Evolutionary conservation across 352 stramenopile genomes (phyloP).

Genomic region (Phytophthora nicotianae): DNA sequence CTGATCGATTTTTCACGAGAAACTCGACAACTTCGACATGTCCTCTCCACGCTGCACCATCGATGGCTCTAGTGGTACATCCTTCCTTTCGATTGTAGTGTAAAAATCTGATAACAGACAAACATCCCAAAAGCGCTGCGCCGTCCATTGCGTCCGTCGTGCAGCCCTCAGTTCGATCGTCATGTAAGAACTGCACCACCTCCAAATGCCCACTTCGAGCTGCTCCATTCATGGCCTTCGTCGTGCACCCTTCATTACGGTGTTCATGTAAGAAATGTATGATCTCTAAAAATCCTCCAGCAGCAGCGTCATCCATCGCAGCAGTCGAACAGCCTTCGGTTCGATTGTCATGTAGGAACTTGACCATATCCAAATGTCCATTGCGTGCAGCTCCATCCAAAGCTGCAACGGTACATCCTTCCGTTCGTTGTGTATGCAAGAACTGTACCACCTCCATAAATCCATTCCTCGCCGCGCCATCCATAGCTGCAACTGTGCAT

Average conservation of each 20-base stretch:
- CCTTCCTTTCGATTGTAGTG: slow-evolving; percentile 37
- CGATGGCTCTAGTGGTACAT: slow-evolving; percentile 37
- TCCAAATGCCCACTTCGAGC: slow-evolving; percentile 35
- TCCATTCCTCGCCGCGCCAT: slow-evolving; percentile 39
- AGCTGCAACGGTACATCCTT: slow-evolving; percentile 37
- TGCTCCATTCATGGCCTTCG: slow-evolving; percentile 42
- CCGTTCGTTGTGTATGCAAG: slow-evolving; percentile 24
- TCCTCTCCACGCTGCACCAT: slow-evolving; percentile 40
- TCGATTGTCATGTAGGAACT: slow-evolving; percentile 35
- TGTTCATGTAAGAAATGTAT: slow-evolving; percentile 40
- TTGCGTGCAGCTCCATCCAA: slow-evolving; percentile 35
- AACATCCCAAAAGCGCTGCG: slow-evolving; percentile 36
- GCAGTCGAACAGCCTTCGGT: slow-evolving; percentile 34
- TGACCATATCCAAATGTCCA: slow-evolving; percentile 32
- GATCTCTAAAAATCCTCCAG: slow-evolving; percentile 34
- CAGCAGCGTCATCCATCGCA: slow-evolving; percentile 44
- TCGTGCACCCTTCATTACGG: slow-evolving; percentile 37
- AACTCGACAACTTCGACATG: slow-evolving; percentile 43
- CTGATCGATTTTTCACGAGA: slow-evolving; percentile 29
- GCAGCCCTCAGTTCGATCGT: slow-evolving; percentile 37
- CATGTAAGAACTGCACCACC: slow-evolving; percentile 37
- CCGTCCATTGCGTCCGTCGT: slow-evolving; percentile 44
- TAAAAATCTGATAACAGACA: slow-evolving; percentile 42
- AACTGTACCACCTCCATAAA: slow-evolving; percentile 42
- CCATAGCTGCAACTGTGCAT: slow-evolving; percentile 52